phyloP scores from a whole-genome alignment of 331 rosid genomes.

The Pyracantha coccinea region DNA sequence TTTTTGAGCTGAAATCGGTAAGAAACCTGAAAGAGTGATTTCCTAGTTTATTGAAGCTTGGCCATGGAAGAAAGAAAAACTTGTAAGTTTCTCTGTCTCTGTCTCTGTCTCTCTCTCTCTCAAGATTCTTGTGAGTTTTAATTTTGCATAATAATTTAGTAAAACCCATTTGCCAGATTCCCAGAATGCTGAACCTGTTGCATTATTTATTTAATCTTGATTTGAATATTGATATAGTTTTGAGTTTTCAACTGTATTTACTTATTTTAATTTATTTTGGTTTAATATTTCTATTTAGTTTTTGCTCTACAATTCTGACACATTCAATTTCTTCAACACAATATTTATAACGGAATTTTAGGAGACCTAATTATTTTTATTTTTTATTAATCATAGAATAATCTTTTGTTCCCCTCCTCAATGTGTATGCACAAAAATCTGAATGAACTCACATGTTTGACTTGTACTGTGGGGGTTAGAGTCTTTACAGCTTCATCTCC shows the following conservation, averaged over 20 bases:
- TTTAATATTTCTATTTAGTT: background rate
- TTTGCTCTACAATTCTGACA: background rate
- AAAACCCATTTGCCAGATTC: background rate
- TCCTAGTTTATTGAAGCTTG: conserved; percentile 7
- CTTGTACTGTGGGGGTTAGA: conserved; percentile 20
- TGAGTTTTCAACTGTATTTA: background rate
- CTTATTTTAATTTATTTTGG: background rate
- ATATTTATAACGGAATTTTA: background rate
- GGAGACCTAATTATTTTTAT: background rate
- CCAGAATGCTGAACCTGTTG: background rate
- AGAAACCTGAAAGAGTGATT: conserved; percentile 5
- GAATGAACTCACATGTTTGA: conserved; percentile 14
- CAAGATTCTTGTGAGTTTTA: background rate
- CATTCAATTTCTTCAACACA: background rate
- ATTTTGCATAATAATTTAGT: background rate
- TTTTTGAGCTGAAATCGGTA: background rate
- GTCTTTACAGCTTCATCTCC: conserved; percentile 34
- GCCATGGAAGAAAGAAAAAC: conserved; percentile 9
- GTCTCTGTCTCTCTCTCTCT: background rate
- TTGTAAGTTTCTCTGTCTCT: conserved; percentile 20
- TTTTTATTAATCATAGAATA: background rate
- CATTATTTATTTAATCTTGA: background rate
- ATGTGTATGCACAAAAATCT: background rate
- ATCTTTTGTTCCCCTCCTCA: background rate
- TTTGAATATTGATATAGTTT: background rate